Evolutionary conservation across 2,329 filamentous ascomycete genomes (phyloP).

Genomic region (Microdochium nivale): DNA sequence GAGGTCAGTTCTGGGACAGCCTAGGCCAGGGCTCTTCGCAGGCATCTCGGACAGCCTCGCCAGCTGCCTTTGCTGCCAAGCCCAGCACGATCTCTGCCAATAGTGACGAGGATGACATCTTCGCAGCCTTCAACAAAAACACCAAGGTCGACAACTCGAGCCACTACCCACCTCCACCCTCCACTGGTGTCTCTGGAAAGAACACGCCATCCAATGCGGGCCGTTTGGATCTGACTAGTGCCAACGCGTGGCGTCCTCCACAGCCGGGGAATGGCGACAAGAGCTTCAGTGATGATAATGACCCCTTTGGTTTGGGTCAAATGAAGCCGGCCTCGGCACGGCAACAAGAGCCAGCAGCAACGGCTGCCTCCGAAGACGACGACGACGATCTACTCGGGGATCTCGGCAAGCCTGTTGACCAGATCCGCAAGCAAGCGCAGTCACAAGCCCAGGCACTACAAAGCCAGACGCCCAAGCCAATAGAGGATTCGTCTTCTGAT

Average conservation of each 20-base stretch:
- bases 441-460: conserved; percentile 25
- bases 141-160: conserved; percentile 61
- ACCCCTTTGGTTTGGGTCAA: conserved; percentile 75
- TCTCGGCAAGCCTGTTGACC: conserved; percentile 54
- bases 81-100: conserved; percentile 3
- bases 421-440: conserved; percentile 44
- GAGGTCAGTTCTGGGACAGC: conserved; percentile 66
- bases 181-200: conserved; percentile 24
- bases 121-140: conserved; percentile 58
- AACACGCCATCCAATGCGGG: conserved; percentile 35
- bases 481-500: conserved; percentile 40
- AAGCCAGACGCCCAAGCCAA: conserved; percentile 34
- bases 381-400: conserved; percentile 61
- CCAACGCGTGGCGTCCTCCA: conserved; percentile 41
- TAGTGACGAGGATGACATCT: conserved; percentile 52
- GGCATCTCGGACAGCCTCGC: conserved; percentile 37
- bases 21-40: conserved; percentile 47
- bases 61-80: conserved; percentile 13
- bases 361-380: conserved; percentile 28
- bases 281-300: conserved; percentile 61
- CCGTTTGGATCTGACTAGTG: conserved; percentile 41
- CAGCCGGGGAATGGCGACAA: conserved; percentile 25
- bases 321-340: conserved; percentile 37
- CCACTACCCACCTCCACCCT: conserved; percentile 49
- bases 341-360: conserved; percentile 8